Evolutionary conservation across 176 grass and related monocot genomes (phyloP), one percentile per base, ranked within the genome.

Genomic region (Hyparrhenia diplandra): DNA sequence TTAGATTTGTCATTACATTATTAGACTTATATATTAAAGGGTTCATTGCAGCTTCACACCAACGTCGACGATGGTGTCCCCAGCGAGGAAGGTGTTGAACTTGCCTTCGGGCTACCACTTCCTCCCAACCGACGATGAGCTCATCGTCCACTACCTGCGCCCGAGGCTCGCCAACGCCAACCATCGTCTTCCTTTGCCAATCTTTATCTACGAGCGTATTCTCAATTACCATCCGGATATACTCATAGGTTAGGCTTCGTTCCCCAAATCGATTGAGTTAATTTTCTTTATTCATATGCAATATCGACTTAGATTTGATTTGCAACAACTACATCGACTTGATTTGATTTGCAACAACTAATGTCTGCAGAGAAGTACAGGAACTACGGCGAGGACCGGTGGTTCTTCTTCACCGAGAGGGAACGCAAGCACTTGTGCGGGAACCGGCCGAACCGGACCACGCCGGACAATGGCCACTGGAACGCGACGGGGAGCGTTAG

Each of bases 371-470:
- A 70, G 2, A 37, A 62, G 37, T 78, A 65, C 59, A 55, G 18
- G 58, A 9, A 13, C 0, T 29, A 30, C 16, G 84, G 84, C 8
- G 76, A 66, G 69, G 25, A 10, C 16, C 24, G 76, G 76, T 86
- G 76, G 76, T 86, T 58, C 84, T 86, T 86, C 76, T 86, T 80
- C 76, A 66, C 58, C 12, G 41, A 1, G 13, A 71, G 69, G 25
- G 1, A 40, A 5, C 43, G 13, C 24, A 86, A 86, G 69, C 64
- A 80, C 59, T 1, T 0, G 0, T 18, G 37, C 27, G 24, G 84
- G 34, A 74, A 0, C 18, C 76, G 69, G 25, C 84, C 84, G 45
- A 65, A 80, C 68, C 76, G 84, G 20, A 64, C 69, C 5, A 86
- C 84, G 76, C 5, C 3, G 43, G 59, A 6, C 25, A 67, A 57